A percentile compares a stretch with the other conserved stretches of the same genome.
These are phyloP conservation scores for Crithidia sp. DNA, from an alignment of 208 protist species.

Conservation along the genomic window DNA sequence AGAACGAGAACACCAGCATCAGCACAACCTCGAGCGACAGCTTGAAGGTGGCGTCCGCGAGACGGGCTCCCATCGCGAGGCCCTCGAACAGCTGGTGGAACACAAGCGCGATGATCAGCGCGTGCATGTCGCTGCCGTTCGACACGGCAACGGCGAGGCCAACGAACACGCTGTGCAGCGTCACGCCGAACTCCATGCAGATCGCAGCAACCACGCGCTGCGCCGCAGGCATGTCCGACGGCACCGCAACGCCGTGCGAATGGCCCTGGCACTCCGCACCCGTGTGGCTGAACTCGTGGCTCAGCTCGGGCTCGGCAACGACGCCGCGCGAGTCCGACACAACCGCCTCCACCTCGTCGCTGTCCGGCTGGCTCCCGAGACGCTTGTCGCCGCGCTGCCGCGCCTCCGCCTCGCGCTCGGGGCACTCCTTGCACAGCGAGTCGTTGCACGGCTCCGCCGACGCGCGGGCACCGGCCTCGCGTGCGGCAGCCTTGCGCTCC, in stretches of 20 bases:
- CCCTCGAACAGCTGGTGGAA: constrained; percentile 83
- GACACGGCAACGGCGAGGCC: constrained; percentile 56
- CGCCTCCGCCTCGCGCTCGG: constrained; percentile 7
- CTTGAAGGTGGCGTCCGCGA: constrained; percentile 57
- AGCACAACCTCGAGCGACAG: constrained; percentile 41
- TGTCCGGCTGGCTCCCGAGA: neutral
- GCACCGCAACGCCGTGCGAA: constrained; percentile 21
- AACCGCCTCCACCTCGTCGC: constrained; percentile 5
- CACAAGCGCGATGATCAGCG: constrained; percentile 56
- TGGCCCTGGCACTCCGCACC: constrained; percentile 21
- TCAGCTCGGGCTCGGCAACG: neutral
- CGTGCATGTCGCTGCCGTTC: constrained; percentile 31
- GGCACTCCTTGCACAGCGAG: constrained; percentile 15
- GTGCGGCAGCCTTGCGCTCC: neutral
- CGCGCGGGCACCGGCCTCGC: no score
- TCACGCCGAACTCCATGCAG: constrained; percentile 73
- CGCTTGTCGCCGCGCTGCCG: neutral
- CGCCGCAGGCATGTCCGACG: constrained; percentile 14
- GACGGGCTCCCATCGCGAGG: constrained; percentile 55
- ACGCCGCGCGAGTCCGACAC: neutral
- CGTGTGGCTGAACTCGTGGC: neutral
- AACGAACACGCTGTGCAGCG: constrained; percentile 74
- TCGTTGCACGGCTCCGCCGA: constrained; percentile 6
- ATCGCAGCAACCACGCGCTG: constrained; percentile 46
- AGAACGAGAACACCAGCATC: constrained; percentile 52